Evolutionary conservation across 192 early-diverging fungal species (phyloP).

Genomic region (Martensiomyces pterosporus): DNA sequence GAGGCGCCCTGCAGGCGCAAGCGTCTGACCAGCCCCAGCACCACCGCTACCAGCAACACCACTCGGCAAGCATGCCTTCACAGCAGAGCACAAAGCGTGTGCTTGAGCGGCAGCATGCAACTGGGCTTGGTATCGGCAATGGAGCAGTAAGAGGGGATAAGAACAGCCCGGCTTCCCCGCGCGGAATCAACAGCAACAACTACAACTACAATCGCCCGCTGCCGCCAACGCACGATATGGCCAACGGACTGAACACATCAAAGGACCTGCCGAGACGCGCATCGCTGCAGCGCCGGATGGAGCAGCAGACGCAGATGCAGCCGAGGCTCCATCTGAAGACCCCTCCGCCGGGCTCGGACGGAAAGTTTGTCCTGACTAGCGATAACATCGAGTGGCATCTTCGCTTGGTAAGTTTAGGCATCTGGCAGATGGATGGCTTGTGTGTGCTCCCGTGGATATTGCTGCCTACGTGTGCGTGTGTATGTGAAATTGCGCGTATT

Average conservation of each 20-base stretch:
- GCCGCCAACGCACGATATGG: background rate
- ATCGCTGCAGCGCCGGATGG: slow-evolving; percentile 33
- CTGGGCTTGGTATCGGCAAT: background rate
- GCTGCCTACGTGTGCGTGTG: too few relatives aligned
- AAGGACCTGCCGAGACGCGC: slow-evolving; percentile 23
- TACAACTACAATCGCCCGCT: background rate
- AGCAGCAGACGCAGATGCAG: slow-evolving; percentile 39
- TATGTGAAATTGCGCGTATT: too few relatives aligned
- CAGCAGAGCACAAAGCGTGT: background rate
- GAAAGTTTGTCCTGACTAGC: slow-evolving; percentile 26
- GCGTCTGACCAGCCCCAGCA: background rate
- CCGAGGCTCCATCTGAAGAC: slow-evolving; percentile 39
- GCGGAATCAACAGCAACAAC: background rate
- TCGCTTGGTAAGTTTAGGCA: slow-evolving; percentile 37
- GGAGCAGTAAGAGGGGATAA: background rate
- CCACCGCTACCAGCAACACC: too few relatives aligned
- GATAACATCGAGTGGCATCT: slow-evolving; percentile 48
- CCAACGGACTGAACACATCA: slow-evolving; percentile 1
- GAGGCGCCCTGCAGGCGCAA: background rate
- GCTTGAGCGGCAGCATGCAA: background rate
- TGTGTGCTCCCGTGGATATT: too few relatives aligned
- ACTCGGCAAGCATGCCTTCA: background rate
- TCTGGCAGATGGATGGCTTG: too few relatives aligned
- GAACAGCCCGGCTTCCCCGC: too few relatives aligned
- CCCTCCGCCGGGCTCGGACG: slow-evolving; percentile 30